Base-by-base conservation (phyloP, 768 basidiomycete genomes). In the Macrocybe gigantea region DNA sequence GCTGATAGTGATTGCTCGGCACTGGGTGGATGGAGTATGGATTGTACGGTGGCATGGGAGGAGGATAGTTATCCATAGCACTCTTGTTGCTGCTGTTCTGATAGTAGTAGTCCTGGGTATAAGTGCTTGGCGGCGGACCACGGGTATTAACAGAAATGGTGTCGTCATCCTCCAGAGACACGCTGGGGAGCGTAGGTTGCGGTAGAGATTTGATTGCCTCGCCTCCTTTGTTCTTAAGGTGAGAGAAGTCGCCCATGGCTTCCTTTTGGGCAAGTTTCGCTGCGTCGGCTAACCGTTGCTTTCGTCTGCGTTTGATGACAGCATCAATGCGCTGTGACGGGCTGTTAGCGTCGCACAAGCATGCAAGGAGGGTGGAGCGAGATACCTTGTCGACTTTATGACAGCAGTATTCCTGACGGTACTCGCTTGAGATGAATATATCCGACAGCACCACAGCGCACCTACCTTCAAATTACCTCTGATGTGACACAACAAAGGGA, bases 371-470 rank as follows among this genome's bases (percentile, higher is more conserved):
- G 22, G 22, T 22, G 22, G 22, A 1, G 22, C 4, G 7, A 38
- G 59, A 48, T 60, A 91, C 89, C 81, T 97, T 97, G 73, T 99
- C 95, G 43, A 97, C 92, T 67, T 97, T 96, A 73, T 98, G 92
- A 64, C 94, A 97, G 66, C 90, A 91, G 69, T 96, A 97, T 76
- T 99, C 95, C 85, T 91, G 53, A 50, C 44, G 34, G 50, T 30
- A 49, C 41, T 32, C 47, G 4, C 2, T 22, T 22, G 22, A 22
- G 22, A 41, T 45, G 43, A 33, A 35, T 33, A 34, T 45, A 34
- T 22, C 41, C 12, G 32, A 15, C 11, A 44, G 32, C 2, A 37
- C 38, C 36, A 34, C 12, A 31, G 36, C 12, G 33, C 32, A 52
- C 68, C 49, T 53, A 85, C 89, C 85, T 99, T 99, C 45, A 99